Conservation (phyloP, 106 monocot species). For the Acorus calamus region DNA sequence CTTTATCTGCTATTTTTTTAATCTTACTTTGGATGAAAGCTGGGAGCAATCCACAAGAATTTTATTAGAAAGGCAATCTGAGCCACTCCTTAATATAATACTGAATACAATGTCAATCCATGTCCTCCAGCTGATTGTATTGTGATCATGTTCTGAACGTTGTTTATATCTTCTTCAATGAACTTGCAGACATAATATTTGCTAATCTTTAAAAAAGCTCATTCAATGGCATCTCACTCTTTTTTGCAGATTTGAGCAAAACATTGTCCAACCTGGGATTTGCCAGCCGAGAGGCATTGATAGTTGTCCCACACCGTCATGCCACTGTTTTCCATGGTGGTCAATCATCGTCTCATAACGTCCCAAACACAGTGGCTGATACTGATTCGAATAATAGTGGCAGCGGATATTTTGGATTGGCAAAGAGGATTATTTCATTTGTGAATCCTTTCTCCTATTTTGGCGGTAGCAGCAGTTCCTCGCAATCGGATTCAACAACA, state of each 20-base stretch:
- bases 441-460: slow-evolving; percentile 78
- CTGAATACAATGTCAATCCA: too few species aligned
- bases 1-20: neutral
- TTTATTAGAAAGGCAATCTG: too few species aligned
- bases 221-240: neutral
- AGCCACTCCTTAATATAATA: too few species aligned
- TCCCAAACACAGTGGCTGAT: slow-evolving; percentile 6
- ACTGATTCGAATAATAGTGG: slow-evolving; percentile 14
- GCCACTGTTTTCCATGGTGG: slow-evolving; percentile 8
- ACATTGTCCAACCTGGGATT: slow-evolving; percentile 63
- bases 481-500: slow-evolving; percentile 22
- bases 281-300: slow-evolving; percentile 56
- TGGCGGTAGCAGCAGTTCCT: slow-evolving; percentile 25
- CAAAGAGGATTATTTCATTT: slow-evolving; percentile 52
- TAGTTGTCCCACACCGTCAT: slow-evolving; percentile 52
- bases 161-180: too few species aligned
- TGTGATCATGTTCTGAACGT: too few species aligned
- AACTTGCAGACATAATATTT: too few species aligned
- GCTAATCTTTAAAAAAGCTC: too few species aligned
- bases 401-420: slow-evolving; percentile 56
- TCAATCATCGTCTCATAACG: slow-evolving; percentile 14
- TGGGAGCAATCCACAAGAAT: too few species aligned
- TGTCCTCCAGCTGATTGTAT: too few species aligned
- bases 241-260: slow-evolving; percentile 59
- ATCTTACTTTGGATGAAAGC: neutral